Base-by-base conservation (phyloP, 805 yeast species). In the Saccharomycopsis fermentans region DNA sequence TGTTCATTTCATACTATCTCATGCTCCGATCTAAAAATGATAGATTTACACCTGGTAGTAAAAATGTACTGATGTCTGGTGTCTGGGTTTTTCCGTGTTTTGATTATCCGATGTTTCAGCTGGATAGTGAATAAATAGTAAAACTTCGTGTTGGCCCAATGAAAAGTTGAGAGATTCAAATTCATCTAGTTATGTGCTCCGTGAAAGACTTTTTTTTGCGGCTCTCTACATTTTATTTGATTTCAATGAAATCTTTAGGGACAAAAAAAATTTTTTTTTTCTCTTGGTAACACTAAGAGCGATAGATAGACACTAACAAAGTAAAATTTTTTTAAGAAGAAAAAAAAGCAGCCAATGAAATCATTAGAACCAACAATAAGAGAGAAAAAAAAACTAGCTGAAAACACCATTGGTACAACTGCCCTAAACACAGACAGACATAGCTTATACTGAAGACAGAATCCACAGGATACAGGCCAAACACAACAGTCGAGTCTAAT, bases 111-210 rank as follows among this genome's bases (percentile, higher is more conserved):
- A 11, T 19, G 50, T 43, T 6, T 9, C 24, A 21, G 9, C 24
- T 1, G 21, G 26, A 3, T 43, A 26, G 29, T 21, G 3, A 43
- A 24, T 4, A 6, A 9, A 11, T 21, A 9, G 24, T 21, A 16
- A 9, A 3, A 21, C 12, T 2, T 24, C 21, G 9, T 43, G 8
- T 43, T 43, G 50, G 50, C 50, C 58, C 58, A 55, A 55, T 55
- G 54, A 50, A 55, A 55, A 55, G 50, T 55, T 55, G 40, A 55
- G 58, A 55, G 58, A 55, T 55, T 55, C 58, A 48, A 55, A 55
- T 48, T 29, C 34, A 4, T 11, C 3, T 5, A n/a, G 27, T 43
- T 43, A 43, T 9, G 50, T 24, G 29, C 50, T n/a, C 50, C n/a
- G 2, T 26, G 27, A n/a, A n/a, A n/a, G n/a, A n/a, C n/a, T n/a